Evolutionary conservation across 139 green algal genomes (phyloP).

Genomic region (Trebouxia sp.): DNA sequence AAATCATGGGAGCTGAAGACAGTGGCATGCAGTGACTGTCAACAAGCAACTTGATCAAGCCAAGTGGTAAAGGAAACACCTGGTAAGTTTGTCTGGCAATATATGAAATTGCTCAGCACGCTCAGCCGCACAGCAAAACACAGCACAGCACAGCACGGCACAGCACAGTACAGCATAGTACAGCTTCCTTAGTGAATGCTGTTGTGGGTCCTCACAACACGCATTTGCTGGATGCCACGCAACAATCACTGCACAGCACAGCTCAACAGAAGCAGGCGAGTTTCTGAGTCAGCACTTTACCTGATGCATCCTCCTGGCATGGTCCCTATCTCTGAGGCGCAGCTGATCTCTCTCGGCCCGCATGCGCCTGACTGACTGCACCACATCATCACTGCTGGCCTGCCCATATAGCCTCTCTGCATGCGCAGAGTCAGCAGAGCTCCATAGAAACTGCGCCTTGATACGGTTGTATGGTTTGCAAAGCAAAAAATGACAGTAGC

Average conservation of each 20-base stretch:
- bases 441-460: too few relatives aligned
- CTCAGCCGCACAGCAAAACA: too few relatives aligned
- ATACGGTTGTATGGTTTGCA: too few relatives aligned
- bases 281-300: not conserved
- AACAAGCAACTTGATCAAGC: too few relatives aligned
- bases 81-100: too few relatives aligned
- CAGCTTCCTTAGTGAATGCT: too few relatives aligned
- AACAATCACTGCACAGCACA: not conserved
- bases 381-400: conserved; percentile 16
- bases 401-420: conserved; percentile 10
- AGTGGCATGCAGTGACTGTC: not conserved
- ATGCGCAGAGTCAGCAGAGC: too few relatives aligned
- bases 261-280: not conserved
- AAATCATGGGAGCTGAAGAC: not conserved
- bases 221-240: too few relatives aligned
- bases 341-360: conserved; percentile 38
- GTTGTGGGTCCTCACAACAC: too few relatives aligned
- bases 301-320: not conserved
- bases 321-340: conserved; percentile 8
- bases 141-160: not conserved
- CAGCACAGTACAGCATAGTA: not conserved
- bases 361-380: conserved; percentile 32
- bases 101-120: too few relatives aligned
- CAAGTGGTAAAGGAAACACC: too few relatives aligned
- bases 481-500: too few relatives aligned